Conservation (phyloP, 2,329 filamentous ascomycete species). For the Metarhizium sp. region DNA sequence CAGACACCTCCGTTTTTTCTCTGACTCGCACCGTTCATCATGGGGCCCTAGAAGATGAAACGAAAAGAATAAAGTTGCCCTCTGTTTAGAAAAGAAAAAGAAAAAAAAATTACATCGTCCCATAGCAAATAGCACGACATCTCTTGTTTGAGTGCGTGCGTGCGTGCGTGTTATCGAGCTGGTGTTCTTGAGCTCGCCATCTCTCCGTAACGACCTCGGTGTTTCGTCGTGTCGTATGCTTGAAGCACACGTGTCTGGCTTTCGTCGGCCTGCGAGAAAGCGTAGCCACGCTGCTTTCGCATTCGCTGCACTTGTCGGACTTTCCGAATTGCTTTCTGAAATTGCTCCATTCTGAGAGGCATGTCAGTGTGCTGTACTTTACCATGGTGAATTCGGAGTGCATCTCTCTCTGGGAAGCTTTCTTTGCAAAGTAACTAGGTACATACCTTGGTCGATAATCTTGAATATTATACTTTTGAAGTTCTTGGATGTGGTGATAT, state of each 20-base stretch:
- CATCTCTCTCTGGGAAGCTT: not conserved
- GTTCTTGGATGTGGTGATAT: slow-evolving; percentile 98
- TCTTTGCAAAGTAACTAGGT: not conserved
- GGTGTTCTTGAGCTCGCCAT: slow-evolving; percentile 54
- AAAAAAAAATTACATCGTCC: not conserved
- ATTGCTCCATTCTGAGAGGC: slow-evolving; percentile 87
- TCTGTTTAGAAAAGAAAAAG: not conserved
- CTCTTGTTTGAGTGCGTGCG: too few relatives aligned
- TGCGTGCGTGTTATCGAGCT: slow-evolving; percentile 10
- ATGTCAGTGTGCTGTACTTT: not conserved
- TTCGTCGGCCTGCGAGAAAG: slow-evolving; percentile 96
- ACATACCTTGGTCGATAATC: slow-evolving; percentile 88
- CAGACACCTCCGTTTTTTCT: not conserved
- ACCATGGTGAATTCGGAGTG: not conserved
- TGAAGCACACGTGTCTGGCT: slow-evolving; percentile 90
- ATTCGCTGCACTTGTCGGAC: slow-evolving; percentile 97
- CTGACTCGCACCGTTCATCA: not conserved
- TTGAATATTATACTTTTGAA: slow-evolving; percentile 99
- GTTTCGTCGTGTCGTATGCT: slow-evolving; percentile 93
- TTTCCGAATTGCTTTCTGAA: slow-evolving; percentile 98
- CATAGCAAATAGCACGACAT: not conserved
- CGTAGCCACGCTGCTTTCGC: slow-evolving; percentile 97
- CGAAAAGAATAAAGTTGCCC: not conserved
- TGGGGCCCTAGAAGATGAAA: not conserved
- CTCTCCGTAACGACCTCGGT: slow-evolving; percentile 88